Base-by-base conservation (phyloP, 1,284 basidiomycete genomes). In the Ceratobasidium sp. region DNA sequence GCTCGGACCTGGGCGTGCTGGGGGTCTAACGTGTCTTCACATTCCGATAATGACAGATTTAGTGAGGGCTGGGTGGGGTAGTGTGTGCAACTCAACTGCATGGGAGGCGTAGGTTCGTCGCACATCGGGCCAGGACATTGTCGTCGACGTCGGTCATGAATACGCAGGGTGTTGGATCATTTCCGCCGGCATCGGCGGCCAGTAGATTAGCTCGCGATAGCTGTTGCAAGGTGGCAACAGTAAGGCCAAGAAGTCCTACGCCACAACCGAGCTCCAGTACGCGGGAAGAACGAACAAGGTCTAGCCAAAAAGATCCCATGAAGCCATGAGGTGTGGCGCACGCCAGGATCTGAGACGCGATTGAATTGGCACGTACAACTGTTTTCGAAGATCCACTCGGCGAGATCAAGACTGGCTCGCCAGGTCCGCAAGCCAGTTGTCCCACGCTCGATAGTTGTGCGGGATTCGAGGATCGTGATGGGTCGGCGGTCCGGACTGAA, bases 371-470 rank as follows among this genome's bases (percentile, higher is more conserved):
- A 59, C 77, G 74, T 77, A 88, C 88, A 83, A 78, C 85, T 80
- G 77, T 88, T 81, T 9, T 76, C 73, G 25, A 87, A 83, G n/a
- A 92, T 79, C 76, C 86, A 87, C 61, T 88, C 83, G 0, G 87
- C 86, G 14, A 92, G 81, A n/a, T 85, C 81, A 54, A 89, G 84
- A 76, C 89, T 88, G 1, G 91, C 89, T 30, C 84, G 82, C 91
- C 91, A 92, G 1, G 91, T 92, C 67, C 88, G 83, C 53, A 92
- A 79, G 5, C 91, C 91, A 0, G 91, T 92, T 0, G 90, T 92
- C 1, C 91, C 91, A 54, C 82, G 82, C 78, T 92, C 89, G 36
- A 92, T 87, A 0, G 83, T 86, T 0, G 86, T 88, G 2, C 87
- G 85, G 1, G 91, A 90, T 79, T 92, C 91, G 12, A 88, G 81